Base-by-base conservation (phyloP, 2,329 filamentous ascomycete species). In the Sporothrix humicola region DNA sequence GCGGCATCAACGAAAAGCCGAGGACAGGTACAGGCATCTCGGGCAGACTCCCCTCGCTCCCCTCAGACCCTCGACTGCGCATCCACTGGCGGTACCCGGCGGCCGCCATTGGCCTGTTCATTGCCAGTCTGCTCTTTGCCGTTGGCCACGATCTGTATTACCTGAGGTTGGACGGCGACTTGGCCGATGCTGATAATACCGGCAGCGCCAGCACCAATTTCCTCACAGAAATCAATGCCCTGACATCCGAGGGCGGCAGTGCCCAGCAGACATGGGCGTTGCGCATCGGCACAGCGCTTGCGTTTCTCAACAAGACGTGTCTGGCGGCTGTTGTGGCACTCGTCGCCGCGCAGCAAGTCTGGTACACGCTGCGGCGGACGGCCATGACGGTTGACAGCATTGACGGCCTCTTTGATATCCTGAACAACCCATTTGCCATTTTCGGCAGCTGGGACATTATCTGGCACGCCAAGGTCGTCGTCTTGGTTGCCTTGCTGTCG, bases 341-440 rank as follows among this genome's bases (percentile, higher is more conserved):
- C 13, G 73, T 74, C 13, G 71, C 56, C 1, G 71, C 71, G 31
- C 73, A 74, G 66, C 71, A 74, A 52, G 59, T 74, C 2, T 74
- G 73, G 73, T 52, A 42, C 46, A 74, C 71, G 50, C 58, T 74
- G 71, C 73, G 73, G 12, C 65, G 50, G 42, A 70, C 70, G 23
- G 70, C 58, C 20, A 59, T 70, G 66, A 44, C 73, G 12, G 48
- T 72, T 12, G 12, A 44, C 65, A 59, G 46, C 48, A 74, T 74
- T 44, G 71, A 74, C 56, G 54, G 48, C 58, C 65, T 74, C 50
- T 74, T 74, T 23, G 46, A 68, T 31, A 13, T 73, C 13, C 31
- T 74, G 37, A 52, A 20, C 71, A 73, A 73, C 58, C 71, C 65
- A 23, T 31, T 72, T 20, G 63, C 70, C 5, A 17, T 74, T 13